Percentiles rank a stretch among this genome's conserved stretches.
These are phyloP conservation scores for Pterothamnion heteromorphum DNA, from an alignment of 31 red algal species.

Conservation along the genomic window DNA sequence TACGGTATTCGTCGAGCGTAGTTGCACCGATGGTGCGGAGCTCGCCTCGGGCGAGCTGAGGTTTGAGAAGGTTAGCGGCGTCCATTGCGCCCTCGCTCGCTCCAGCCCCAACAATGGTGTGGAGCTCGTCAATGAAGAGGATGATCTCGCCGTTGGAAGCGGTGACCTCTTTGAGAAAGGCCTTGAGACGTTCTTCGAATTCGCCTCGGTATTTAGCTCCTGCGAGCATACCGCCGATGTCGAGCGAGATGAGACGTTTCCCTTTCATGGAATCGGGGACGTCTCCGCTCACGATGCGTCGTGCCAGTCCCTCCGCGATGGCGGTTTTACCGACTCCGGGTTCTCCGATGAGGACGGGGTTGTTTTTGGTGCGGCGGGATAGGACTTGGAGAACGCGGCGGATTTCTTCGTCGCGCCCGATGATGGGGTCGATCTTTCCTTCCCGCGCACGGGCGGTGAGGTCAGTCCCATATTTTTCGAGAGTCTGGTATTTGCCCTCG, in stretches of 20 bases:
- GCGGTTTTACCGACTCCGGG: constrained; percentile 99
- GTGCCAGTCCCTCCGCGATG: constrained; percentile 92
- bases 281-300: constrained; percentile 81
- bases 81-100: constrained; percentile 96
- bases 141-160: constrained; percentile 68
- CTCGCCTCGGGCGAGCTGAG: constrained; percentile 88
- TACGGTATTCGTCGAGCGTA: constrained; percentile 95
- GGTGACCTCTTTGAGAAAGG: constrained; percentile 80
- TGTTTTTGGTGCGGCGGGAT: constrained; percentile 85
- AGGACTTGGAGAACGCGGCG: constrained; percentile 90
- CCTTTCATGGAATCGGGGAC: constrained; percentile 69
- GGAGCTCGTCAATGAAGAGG: constrained; percentile 96
- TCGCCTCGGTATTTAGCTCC: constrained; percentile 95
- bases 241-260: constrained; percentile 67
- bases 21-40: constrained; percentile 95
- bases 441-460: no score
- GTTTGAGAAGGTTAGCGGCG: constrained; percentile 95
- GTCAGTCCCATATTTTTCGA: no score
- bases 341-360: constrained; percentile 91
- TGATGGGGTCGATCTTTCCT: constrained; percentile 87
- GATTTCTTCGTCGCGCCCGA: constrained; percentile 94
- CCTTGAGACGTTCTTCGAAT: constrained; percentile 98
- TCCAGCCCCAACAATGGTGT: constrained; percentile 94
- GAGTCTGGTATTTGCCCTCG: no score
- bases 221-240: constrained; percentile 82